A percentile compares a stretch with the other conserved stretches of the same genome.
Evolutionary conservation across 768 basidiomycete genomes (phyloP).

Genomic region (Panaeolus papilionaceus): DNA sequence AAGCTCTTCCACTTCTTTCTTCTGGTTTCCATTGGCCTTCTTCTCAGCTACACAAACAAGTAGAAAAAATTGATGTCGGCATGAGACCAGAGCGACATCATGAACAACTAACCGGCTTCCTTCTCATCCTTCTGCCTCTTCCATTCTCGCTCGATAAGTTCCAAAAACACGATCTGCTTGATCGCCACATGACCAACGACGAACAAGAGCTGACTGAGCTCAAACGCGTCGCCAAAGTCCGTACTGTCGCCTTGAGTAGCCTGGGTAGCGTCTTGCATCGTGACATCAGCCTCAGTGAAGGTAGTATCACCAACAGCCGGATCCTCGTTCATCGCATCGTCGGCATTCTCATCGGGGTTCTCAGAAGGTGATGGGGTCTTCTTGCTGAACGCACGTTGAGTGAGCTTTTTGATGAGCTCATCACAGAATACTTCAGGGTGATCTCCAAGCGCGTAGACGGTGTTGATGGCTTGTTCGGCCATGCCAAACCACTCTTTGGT

Average conservation of each 20-base stretch:
- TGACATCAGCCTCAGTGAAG: conserved; percentile 31
- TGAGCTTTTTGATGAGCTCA: conserved; percentile 83
- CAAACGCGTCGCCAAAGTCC: conserved; percentile 83
- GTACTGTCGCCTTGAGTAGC: conserved; percentile 37
- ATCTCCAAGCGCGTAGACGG: conserved; percentile 92
- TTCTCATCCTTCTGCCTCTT: conserved; percentile 95
- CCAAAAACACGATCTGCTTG: conserved; percentile 96
- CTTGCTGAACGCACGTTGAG: conserved; percentile 67
- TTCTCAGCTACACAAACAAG: conserved; percentile 59
- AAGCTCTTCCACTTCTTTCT: conserved; percentile 82
- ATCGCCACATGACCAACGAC: conserved; percentile 96
- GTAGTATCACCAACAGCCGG: conserved; percentile 39
- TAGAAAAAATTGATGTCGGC: neutral
- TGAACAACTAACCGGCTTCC: conserved; percentile 62
- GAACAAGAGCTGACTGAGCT: conserved; percentile 92
- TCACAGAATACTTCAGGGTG: conserved; percentile 89
- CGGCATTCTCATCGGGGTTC: conserved; percentile 26
- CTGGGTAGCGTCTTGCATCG: conserved; percentile 37
- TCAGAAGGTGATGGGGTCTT: conserved; percentile 29
- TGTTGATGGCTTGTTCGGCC: conserved; percentile 96
- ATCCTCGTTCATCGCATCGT: conserved; percentile 65
- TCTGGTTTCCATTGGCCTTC: conserved; percentile 37
- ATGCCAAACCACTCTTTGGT: conserved; percentile 96
- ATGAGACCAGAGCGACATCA: neutral
- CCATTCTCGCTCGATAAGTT: conserved; percentile 94